phyloP scores from a whole-genome alignment of 2,329 filamentous ascomycete species.

The Alternaria infectoria region DNA sequence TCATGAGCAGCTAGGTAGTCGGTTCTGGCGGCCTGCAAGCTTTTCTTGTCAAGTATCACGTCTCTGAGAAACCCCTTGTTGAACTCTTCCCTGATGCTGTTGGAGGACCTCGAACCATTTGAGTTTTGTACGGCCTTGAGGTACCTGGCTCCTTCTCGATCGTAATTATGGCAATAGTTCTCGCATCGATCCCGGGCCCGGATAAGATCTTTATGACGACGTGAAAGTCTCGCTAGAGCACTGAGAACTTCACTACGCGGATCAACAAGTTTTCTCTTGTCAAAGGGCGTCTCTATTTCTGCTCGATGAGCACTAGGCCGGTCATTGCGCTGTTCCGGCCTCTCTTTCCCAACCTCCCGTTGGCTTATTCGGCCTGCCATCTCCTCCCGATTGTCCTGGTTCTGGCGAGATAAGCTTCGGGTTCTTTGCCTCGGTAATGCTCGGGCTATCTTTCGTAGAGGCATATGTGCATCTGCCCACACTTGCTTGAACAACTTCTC shows the following conservation, averaged over 20 bases:
- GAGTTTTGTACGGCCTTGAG: background rate
- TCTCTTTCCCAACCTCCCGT: background rate
- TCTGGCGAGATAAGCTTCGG: too few species aligned
- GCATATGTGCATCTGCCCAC: too few species aligned
- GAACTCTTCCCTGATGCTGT: background rate
- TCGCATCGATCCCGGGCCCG: background rate
- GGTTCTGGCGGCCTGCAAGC: background rate
- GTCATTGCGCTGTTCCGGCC: background rate
- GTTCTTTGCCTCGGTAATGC: too few species aligned
- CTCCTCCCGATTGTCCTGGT: too few species aligned
- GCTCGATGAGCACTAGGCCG: background rate
- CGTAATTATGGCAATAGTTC: background rate
- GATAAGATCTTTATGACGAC: background rate
- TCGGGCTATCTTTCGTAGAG: too few species aligned
- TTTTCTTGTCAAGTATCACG: background rate
- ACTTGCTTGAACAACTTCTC: too few species aligned
- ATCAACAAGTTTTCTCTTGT: background rate
- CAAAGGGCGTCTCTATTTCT: background rate
- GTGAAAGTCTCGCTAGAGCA: background rate
- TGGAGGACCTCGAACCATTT: background rate
- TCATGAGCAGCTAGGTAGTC: background rate
- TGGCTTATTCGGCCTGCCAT: too few species aligned
- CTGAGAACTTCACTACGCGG: background rate
- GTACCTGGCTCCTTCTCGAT: background rate
- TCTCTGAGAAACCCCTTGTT: background rate